These are phyloP conservation scores for Myxozyma kluyveri DNA, from an alignment of 805 yeast species.

Conservation along the genomic window DNA sequence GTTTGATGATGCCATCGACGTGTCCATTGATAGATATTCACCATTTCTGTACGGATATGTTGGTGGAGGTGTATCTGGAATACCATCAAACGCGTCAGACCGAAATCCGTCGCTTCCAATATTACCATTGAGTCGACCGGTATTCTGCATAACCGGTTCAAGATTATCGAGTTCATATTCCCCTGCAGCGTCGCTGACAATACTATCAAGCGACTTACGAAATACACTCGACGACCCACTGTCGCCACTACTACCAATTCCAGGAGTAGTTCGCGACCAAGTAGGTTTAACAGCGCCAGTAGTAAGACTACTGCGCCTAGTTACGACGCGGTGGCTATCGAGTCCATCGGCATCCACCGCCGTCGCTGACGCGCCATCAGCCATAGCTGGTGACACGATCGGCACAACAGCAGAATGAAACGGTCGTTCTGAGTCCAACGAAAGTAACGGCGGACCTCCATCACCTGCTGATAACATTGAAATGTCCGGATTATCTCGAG, in stretches of 20 bases:
- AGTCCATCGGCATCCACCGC: not conserved
- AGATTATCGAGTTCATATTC: slow-evolving; percentile 9
- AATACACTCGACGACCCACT: too few species aligned
- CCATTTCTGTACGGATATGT: too few species aligned
- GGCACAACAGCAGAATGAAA: not conserved
- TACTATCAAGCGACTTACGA: slow-evolving; percentile 5
- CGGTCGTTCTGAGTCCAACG: not conserved
- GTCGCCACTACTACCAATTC: not conserved
- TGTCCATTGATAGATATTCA: too few species aligned
- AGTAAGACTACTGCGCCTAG: not conserved
- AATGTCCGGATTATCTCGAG: slow-evolving; percentile 3
- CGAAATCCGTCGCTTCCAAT: not conserved
- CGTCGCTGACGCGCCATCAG: not conserved
- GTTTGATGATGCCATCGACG: not conserved
- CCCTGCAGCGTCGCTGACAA: slow-evolving; percentile 1
- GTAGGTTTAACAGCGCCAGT: slow-evolving; percentile 1
- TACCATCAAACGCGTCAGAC: not conserved
- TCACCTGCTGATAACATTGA: slow-evolving; percentile 1
- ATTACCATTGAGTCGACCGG: not conserved
- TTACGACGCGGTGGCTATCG: too few species aligned
- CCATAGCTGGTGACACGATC: not conserved
- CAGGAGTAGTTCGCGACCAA: not conserved
- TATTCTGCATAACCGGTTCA: not conserved
- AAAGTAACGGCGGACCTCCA: not conserved
- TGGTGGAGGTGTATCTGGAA: too few species aligned